phyloP scores from a whole-genome alignment of 805 yeast species.

The Nematodospora valgi region DNA sequence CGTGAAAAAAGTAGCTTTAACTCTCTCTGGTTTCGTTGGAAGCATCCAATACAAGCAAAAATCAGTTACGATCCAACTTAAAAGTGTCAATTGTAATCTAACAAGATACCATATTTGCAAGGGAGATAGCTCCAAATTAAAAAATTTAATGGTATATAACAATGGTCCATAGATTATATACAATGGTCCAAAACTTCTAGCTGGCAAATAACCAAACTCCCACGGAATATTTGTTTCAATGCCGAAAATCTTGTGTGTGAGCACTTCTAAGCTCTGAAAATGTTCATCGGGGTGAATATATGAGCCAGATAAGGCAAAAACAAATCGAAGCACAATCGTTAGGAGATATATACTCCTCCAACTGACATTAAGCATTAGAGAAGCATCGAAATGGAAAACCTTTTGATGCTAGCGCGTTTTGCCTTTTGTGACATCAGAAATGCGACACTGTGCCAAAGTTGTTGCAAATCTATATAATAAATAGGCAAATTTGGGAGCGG shows the following conservation, averaged over 20 bases:
- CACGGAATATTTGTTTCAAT: slow-evolving; percentile 59
- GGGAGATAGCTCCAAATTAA: slow-evolving; percentile 43
- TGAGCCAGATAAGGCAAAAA: slow-evolving; percentile 65
- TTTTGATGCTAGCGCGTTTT: no score
- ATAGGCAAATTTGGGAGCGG: no score
- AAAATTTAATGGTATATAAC: slow-evolving; percentile 26
- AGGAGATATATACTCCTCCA: slow-evolving; percentile 50
- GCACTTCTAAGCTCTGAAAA: slow-evolving; percentile 81
- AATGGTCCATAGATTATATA: slow-evolving; percentile 70
- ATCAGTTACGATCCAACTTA: slow-evolving; percentile 37
- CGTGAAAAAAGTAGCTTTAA: slow-evolving; percentile 46
- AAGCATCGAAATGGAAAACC: no score
- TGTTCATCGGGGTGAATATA: slow-evolving; percentile 98
- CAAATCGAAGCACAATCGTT: slow-evolving; percentile 47
- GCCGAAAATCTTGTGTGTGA: slow-evolving; percentile 48
- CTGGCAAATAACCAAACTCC: slow-evolving; percentile 70
- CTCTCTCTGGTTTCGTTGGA: slow-evolving; percentile 47
- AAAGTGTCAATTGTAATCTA: slow-evolving; percentile 47
- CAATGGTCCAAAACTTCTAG: slow-evolving; percentile 70
- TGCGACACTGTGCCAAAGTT: no score
- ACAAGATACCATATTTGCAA: slow-evolving; percentile 49
- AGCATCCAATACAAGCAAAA: slow-evolving; percentile 45
- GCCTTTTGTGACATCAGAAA: no score
- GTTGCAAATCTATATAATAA: no score
- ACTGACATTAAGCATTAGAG: no score